phyloP scores from a whole-genome alignment of 331 rosid species.

The Rosa hybrid region DNA sequence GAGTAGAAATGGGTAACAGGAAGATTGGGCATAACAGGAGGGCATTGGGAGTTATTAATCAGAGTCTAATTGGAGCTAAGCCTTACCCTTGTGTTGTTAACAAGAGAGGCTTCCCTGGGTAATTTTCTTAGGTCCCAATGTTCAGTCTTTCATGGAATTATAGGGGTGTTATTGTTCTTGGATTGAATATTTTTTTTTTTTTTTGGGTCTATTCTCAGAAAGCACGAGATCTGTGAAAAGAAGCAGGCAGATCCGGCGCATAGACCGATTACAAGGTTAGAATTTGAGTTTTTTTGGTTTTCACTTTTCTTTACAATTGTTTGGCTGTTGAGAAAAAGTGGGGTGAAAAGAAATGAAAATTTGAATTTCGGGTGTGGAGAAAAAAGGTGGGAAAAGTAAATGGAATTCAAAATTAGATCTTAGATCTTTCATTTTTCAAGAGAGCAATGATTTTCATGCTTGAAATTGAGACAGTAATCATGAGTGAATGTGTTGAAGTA shows the following conservation, averaged over 20 bases:
- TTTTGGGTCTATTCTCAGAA: conserved; percentile 38
- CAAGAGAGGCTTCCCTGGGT: conserved; percentile 76
- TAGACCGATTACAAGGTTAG: conserved; percentile 93
- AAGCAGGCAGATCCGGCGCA: conserved; percentile 89
- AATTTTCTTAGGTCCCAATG: conserved; percentile 20
- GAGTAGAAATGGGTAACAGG: conserved; percentile 45
- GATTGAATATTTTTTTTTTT: neutral
- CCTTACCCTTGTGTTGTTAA: conserved; percentile 79
- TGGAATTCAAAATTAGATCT: conserved; percentile 21
- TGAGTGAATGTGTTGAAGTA: conserved; percentile 8
- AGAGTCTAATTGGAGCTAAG: conserved; percentile 53
- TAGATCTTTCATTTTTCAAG: conserved; percentile 16
- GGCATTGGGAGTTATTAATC: conserved; percentile 59
- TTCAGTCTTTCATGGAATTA: neutral
- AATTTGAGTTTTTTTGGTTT: neutral
- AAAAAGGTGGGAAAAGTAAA: conserved; percentile 5
- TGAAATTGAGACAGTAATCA: neutral
- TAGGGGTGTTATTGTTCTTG: neutral
- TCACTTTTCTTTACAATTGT: neutral
- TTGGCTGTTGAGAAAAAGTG: neutral
- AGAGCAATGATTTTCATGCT: conserved; percentile 1
- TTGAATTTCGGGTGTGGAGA: neutral
- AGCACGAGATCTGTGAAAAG: conserved; percentile 59
- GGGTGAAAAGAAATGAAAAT: neutral
- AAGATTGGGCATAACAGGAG: conserved; percentile 69